Conservation (phyloP, 1,284 basidiomycete species). For the Moesziomyces globuligerus region DNA sequence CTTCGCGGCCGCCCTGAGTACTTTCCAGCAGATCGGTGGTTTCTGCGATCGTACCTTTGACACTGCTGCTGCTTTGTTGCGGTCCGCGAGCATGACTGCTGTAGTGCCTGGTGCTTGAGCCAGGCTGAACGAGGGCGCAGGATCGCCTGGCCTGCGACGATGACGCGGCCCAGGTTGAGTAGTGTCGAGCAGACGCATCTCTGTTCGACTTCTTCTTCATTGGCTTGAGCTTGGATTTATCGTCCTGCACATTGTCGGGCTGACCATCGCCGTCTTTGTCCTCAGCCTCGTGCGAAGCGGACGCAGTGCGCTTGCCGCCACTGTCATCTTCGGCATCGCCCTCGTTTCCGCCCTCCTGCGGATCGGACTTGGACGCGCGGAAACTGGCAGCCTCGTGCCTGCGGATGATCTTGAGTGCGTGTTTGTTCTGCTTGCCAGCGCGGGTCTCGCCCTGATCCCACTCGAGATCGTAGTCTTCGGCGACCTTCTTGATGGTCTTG, state of each 20-base stretch:
- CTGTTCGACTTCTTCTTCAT: slow-evolving; percentile 26
- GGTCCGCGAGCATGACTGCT: background rate
- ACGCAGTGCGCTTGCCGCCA: slow-evolving; percentile 1
- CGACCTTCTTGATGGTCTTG: slow-evolving; percentile 55
- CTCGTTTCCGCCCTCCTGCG: slow-evolving; percentile 11
- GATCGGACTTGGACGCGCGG: slow-evolving; percentile 13
- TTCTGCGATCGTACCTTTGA: no score
- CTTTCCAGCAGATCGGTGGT: background rate
- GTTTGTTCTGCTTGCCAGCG: slow-evolving; percentile 51
- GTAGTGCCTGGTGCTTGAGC: slow-evolving; percentile 6
- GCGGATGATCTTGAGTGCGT: slow-evolving; percentile 59
- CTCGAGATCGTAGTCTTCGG: slow-evolving; percentile 60
- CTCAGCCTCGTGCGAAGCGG: slow-evolving; percentile 31
- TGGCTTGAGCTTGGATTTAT: slow-evolving; percentile 37
- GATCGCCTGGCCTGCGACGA: background rate
- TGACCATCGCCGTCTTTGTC: slow-evolving; percentile 52
- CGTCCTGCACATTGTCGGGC: slow-evolving; percentile 37
- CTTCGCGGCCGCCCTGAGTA: background rate
- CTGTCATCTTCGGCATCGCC: slow-evolving; percentile 23
- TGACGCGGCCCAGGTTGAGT: slow-evolving; percentile 7
- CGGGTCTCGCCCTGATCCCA: slow-evolving; percentile 59
- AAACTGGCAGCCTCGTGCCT: slow-evolving; percentile 37
- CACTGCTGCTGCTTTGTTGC: background rate
- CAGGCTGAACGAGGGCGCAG: no score
- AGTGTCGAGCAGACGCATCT: slow-evolving; percentile 20